A percentile compares a stretch with the other conserved stretches of the same genome.
Conservation (phyloP, 2,329 filamentous ascomycete genomes). For the Penicillium concentricum region DNA sequence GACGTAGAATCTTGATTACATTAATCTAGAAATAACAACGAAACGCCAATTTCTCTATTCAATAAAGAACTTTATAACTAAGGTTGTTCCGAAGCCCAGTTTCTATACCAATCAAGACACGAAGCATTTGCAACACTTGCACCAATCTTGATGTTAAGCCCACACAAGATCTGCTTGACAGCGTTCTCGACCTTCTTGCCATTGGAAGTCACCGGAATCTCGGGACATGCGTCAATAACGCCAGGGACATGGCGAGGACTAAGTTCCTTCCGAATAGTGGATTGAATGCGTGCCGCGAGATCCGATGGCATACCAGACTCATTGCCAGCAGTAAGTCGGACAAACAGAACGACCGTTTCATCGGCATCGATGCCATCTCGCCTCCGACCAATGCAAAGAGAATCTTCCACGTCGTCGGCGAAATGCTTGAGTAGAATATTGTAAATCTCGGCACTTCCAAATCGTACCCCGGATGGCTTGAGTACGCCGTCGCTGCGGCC, state of each 20-base stretch:
- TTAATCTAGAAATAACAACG: not conserved
- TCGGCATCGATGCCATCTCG: slow-evolving; percentile 68
- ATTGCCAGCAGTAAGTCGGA: slow-evolving; percentile 62
- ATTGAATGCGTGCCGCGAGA: slow-evolving; percentile 64
- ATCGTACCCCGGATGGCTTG: slow-evolving; percentile 87
- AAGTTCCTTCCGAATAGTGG: slow-evolving; percentile 70
- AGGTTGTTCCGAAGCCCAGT: slow-evolving; percentile 65
- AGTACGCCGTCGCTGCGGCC: slow-evolving; percentile 89
- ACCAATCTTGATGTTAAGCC: slow-evolving; percentile 80
- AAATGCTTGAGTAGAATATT: slow-evolving; percentile 89
- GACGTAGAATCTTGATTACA: not conserved
- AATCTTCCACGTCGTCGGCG: slow-evolving; percentile 73
- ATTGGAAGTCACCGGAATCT: slow-evolving; percentile 89
- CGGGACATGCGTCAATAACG: slow-evolving; percentile 75
- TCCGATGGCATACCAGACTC: slow-evolving; percentile 54
- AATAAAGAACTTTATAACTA: slow-evolving; percentile 12
- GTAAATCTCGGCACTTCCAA: slow-evolving; percentile 94
- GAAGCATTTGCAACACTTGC: slow-evolving; percentile 91
- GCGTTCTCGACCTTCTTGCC: slow-evolving; percentile 98
- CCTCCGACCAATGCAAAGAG: slow-evolving; percentile 79
- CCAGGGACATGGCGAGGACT: slow-evolving; percentile 88
- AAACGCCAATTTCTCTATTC: not conserved
- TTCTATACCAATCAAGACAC: slow-evolving; percentile 82
- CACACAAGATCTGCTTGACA: slow-evolving; percentile 93
- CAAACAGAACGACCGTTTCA: slow-evolving; percentile 84